Conservation (phyloP, 495 filamentous ascomycete species). For the Penicillium dipodomyicola region DNA sequence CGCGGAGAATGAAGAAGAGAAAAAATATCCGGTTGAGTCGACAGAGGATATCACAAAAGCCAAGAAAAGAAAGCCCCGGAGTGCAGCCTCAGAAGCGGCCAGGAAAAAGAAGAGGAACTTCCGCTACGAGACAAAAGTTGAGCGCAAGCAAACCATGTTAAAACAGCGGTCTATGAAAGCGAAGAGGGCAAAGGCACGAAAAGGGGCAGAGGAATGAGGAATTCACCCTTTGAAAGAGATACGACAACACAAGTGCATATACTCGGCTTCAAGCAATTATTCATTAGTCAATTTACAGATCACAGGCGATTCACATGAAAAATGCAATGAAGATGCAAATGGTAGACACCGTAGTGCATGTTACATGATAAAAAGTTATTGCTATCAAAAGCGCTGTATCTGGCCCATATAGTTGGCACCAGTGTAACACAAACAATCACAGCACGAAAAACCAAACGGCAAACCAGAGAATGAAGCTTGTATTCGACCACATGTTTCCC, state of each 20-base stretch:
- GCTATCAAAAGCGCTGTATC: conserved; percentile 26
- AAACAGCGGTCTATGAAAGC: conserved; percentile 66
- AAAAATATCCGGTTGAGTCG: conserved; percentile 19
- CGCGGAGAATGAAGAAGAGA: conserved; percentile 42
- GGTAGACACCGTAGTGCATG: conserved; percentile 19
- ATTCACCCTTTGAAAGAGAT: neutral
- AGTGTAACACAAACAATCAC: conserved; percentile 26
- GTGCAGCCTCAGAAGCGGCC: conserved; percentile 50
- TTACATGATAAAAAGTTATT: conserved; percentile 18
- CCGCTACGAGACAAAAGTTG: conserved; percentile 81
- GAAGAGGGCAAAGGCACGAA: conserved; percentile 46
- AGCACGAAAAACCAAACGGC: conserved; percentile 30
- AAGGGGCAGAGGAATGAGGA: conserved; percentile 1
- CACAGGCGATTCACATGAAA: neutral
- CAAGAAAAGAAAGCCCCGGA: conserved; percentile 47
- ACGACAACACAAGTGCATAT: conserved; percentile 18
- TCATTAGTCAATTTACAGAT: conserved; percentile 9
- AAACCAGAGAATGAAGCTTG: conserved; percentile 29
- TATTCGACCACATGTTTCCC: conserved; percentile 34
- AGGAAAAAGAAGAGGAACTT: conserved; percentile 89
- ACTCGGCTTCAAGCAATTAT: conserved; percentile 7
- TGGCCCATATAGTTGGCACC: conserved; percentile 25
- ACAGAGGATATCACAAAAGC: conserved; percentile 30
- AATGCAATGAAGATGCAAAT: conserved; percentile 3
- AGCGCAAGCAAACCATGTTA: conserved; percentile 62